Percentiles rank a stretch among this genome's conserved stretches.
Evolutionary conservation across 78 protist genomes (phyloP).

Genomic region (Protostelium mycophagum): DNA sequence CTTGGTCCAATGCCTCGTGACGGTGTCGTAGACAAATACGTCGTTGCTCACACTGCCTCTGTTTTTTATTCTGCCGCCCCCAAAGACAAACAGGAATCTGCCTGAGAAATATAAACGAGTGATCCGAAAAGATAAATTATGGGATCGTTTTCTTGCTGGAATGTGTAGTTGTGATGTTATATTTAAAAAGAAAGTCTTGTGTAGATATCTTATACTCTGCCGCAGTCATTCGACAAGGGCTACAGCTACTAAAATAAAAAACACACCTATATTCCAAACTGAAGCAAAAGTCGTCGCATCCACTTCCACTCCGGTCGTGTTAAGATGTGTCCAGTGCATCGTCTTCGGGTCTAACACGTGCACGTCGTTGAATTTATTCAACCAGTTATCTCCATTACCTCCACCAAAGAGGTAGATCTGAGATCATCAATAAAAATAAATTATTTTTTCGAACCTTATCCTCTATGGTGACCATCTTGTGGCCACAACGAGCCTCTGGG

Average conservation of each 20-base stretch:
- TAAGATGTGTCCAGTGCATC: slow-evolving; percentile 26
- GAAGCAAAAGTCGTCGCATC: slow-evolving; percentile 62
- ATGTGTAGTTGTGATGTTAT: too few relatives aligned
- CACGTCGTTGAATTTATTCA: slow-evolving; percentile 56
- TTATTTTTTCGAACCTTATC: slow-evolving; percentile 10
- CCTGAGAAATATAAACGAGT: too few relatives aligned
- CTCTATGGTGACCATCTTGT: slow-evolving; percentile 51
- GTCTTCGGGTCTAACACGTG: slow-evolving; percentile 37
- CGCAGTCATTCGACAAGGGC: too few relatives aligned
- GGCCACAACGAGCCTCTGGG: slow-evolving; percentile 52
- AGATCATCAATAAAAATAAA: not conserved
- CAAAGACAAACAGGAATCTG: slow-evolving; percentile 47
- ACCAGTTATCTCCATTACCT: slow-evolving; percentile 47
- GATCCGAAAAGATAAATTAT: too few relatives aligned
- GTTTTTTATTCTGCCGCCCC: slow-evolving; percentile 43
- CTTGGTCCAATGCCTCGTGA: slow-evolving; percentile 23
- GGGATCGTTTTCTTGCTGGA: too few relatives aligned
- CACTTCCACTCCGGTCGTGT: slow-evolving; percentile 24
- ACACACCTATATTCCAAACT: slow-evolving; percentile 24
- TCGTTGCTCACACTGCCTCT: slow-evolving; percentile 51
- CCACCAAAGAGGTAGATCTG: slow-evolving; percentile 49
- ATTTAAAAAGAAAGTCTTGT: too few relatives aligned
- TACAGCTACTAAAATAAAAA: too few relatives aligned
- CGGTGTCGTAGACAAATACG: slow-evolving; percentile 41
- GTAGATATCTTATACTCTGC: too few relatives aligned